phyloP scores from a whole-genome alignment of 129 eudicot species.

The Arctium minus region DNA sequence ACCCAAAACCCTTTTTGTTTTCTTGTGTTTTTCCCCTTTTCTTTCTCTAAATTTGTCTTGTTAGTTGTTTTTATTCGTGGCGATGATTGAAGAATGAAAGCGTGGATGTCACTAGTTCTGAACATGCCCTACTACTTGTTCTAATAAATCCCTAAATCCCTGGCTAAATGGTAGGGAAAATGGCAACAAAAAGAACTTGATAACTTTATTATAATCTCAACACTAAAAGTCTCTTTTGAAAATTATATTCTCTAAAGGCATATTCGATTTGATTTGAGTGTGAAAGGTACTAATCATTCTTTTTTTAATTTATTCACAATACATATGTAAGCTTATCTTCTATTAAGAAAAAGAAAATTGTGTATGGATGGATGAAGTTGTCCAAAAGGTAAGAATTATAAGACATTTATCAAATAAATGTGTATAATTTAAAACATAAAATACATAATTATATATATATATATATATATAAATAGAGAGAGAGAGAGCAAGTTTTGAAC shows the following conservation, averaged over 20 bases:
- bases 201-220: not conserved
- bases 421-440: too few species aligned
- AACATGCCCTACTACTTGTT: slow-evolving; percentile 1
- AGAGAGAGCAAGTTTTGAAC: too few species aligned
- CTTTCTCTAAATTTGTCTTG: slow-evolving; percentile 8
- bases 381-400: too few species aligned
- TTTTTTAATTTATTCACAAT: not conserved
- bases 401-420: too few species aligned
- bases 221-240: not conserved
- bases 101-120: slow-evolving; percentile 23
- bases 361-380: not conserved
- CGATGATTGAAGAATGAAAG: slow-evolving; percentile 16
- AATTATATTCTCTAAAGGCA: not conserved
- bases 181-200: slow-evolving; percentile 18
- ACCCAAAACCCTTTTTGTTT: slow-evolving; percentile 12
- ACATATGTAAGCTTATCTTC: not conserved
- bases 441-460: too few species aligned
- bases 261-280: not conserved
- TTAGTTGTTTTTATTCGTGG: slow-evolving; percentile 6
- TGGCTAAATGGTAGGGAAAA: slow-evolving; percentile 11
- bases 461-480: too few species aligned
- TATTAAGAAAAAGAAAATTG: not conserved
- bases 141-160: slow-evolving; percentile 4
- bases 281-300: not conserved
- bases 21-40: slow-evolving; percentile 8